Base-by-base conservation (phyloP, 2,329 filamentous ascomycete genomes). In the Aspergillus uvarum region DNA sequence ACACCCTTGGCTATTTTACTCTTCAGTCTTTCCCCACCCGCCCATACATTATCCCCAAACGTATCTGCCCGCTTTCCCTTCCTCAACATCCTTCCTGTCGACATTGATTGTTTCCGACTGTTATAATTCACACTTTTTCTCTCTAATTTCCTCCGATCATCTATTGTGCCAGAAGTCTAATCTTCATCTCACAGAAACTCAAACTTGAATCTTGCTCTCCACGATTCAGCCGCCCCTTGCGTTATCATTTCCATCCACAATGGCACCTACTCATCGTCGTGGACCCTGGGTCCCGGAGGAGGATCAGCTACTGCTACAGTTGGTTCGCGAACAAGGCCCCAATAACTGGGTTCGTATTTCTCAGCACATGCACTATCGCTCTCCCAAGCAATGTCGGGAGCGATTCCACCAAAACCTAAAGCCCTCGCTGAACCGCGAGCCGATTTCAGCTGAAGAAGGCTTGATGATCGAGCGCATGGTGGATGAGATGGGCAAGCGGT, bases 361-460 rank as follows among this genome's bases (percentile, higher is more conserved):
- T 31, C 81, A 87, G 57, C 83, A 87, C 66, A 87, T 97, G 69
- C 83, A 85, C 61, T 88, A 89, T 26, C 86, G 94, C 63, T 91
- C 91, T 24, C 89, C 94, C 56, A 98, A 98, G 81, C 94, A 98
- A 80, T 98, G 94, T 76, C 87, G 94, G 60, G 94, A 98, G 79
- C 85, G 94, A 51, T 98, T 90, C 72, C 92, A 96, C 73, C 94
- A 98, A 72, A 96, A 97, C 74, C 83, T 98, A 50, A 96, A 92
- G 75, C 88, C 89, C 1, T 80, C 82, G 1, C 79, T 93, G 42
- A 90, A 89, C 73, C 89, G 91, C 69, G 84, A 87, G 19, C 89
- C 90, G 58, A 92, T 93, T 72, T 86, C 86, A 4, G 77, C 83
- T 0, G 85, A 89, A 38, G 90, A 94, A 75, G 89, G 89, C 2